These are phyloP conservation scores for Thielaviopsis populi DNA, from an alignment of 2,329 filamentous ascomycete species.

Conservation along the genomic window DNA sequence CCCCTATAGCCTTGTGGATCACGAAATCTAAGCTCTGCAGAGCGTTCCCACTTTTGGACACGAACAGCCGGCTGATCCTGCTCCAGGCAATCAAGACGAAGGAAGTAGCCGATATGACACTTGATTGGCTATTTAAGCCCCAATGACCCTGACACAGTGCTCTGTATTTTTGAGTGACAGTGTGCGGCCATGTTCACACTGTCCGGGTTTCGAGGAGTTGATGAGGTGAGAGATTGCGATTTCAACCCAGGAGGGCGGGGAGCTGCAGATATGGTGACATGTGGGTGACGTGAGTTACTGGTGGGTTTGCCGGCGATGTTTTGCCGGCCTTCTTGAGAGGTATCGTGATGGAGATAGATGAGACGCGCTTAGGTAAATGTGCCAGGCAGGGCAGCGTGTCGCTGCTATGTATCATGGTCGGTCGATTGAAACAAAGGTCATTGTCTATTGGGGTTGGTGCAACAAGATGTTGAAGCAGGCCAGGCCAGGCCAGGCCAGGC, in stretches of 20 bases:
- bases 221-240: not conserved
- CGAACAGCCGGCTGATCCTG: not conserved
- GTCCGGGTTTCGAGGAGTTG: not conserved
- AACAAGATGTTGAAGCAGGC: not conserved
- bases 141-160: not conserved
- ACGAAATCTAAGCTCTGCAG: not conserved
- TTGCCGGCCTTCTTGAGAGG: too few species aligned
- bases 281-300: slow-evolving; percentile 14
- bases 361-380: too few species aligned
- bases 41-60: not conserved
- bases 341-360: too few species aligned
- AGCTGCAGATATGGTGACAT: slow-evolving; percentile 11
- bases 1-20: not conserved
- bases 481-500: too few species aligned
- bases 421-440: not conserved
- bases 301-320: too few species aligned
- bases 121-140: not conserved
- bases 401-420: not conserved
- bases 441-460: not conserved
- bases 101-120: not conserved
- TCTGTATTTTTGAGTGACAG: not conserved
- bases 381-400: too few species aligned
- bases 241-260: not conserved
- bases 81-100: not conserved
- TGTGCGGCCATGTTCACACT: not conserved